Percentiles rank a stretch among this genome's conserved stretches.
Evolutionary conservation across 2,329 filamentous ascomycete species (phyloP).

Genomic region (Phyllosticta citribraziliensis): DNA sequence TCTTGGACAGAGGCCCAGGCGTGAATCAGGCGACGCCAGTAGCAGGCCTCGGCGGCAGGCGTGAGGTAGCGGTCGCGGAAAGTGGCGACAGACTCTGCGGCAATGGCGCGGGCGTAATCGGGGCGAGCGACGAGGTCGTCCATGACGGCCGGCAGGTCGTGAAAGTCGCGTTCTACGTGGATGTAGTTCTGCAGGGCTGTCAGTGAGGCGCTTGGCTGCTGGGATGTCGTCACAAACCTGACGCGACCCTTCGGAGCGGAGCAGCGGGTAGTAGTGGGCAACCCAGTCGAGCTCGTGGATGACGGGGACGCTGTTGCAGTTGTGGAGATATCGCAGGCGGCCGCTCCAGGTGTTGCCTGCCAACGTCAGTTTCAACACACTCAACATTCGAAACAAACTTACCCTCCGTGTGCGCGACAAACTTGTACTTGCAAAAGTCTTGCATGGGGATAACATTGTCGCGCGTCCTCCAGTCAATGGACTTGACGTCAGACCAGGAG

Average conservation of each 20-base stretch:
- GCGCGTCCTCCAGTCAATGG: slow-evolving; percentile 17
- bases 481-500: slow-evolving; percentile 21
- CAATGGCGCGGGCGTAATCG: slow-evolving; percentile 38
- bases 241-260: slow-evolving; percentile 32
- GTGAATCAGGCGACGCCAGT: slow-evolving; percentile 42
- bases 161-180: slow-evolving; percentile 36
- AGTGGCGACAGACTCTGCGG: slow-evolving; percentile 36
- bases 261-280: slow-evolving; percentile 39
- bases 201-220: background rate
- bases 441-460: slow-evolving; percentile 15
- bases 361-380: background rate
- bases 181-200: slow-evolving; percentile 39
- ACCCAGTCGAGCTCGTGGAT: slow-evolving; percentile 40
- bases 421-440: slow-evolving; percentile 18
- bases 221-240: background rate
- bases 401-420: slow-evolving; percentile 15
- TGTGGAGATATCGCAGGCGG: slow-evolving; percentile 25
- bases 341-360: slow-evolving; percentile 22
- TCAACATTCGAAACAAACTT: background rate
- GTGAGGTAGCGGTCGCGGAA: slow-evolving; percentile 47
- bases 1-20: slow-evolving; percentile 1
- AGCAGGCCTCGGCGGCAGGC: slow-evolving; percentile 45
- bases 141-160: slow-evolving; percentile 28
- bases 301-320: slow-evolving; percentile 36
- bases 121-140: slow-evolving; percentile 34